These are phyloP conservation scores for Sporothrix dimorphospora DNA, from an alignment of 2,329 filamentous ascomycete species.

Conservation along the genomic window DNA sequence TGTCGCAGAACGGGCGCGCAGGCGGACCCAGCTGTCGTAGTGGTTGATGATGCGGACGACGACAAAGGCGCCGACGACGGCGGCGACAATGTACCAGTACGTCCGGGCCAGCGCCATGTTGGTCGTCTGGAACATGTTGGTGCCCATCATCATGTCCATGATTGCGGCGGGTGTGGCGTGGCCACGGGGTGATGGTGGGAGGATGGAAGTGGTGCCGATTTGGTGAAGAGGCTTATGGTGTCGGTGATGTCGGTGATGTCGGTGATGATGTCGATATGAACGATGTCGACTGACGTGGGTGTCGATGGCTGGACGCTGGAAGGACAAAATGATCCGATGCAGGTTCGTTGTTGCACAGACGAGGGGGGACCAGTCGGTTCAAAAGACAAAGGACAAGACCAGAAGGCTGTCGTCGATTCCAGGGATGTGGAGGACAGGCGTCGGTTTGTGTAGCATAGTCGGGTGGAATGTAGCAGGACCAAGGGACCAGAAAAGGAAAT, in stretches of 20 bases:
- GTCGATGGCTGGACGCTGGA: background rate
- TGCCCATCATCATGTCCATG: conserved; percentile 41
- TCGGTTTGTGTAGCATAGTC: background rate
- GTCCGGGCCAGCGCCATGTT: conserved; percentile 57
- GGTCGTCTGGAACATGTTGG: conserved; percentile 47
- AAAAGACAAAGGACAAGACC: conserved; percentile 1
- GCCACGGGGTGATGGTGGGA: conserved; percentile 5
- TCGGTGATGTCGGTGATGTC: background rate
- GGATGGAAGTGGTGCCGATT: background rate
- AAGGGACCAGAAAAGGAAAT: background rate
- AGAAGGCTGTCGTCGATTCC: background rate
- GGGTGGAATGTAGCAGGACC: background rate
- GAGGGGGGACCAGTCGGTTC: background rate
- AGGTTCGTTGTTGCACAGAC: conserved; percentile 9
- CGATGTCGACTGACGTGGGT: background rate
- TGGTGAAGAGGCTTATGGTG: background rate
- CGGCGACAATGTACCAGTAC: conserved; percentile 63
- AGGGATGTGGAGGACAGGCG: background rate
- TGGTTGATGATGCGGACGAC: conserved; percentile 49
- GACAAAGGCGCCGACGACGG: conserved; percentile 49
- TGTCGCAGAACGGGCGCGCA: conserved; percentile 49
- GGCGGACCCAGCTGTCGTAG: conserved; percentile 43
- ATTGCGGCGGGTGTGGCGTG: conserved; percentile 18
- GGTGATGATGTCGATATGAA: background rate
- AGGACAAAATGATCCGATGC: conserved; percentile 11